Conservation (phyloP, 257 asterid species). For the Salvia miltiorrhiza region DNA sequence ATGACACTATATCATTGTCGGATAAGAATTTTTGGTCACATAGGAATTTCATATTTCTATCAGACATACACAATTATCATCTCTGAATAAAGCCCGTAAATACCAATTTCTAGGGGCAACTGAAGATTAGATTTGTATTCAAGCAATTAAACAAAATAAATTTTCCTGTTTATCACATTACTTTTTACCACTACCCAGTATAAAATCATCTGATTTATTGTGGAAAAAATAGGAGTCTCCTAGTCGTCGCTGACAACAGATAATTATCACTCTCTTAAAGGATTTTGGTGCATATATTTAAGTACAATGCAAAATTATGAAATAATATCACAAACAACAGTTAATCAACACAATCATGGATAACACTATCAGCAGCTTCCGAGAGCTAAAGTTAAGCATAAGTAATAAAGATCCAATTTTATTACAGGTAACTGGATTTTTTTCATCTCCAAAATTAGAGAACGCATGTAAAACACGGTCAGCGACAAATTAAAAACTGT, state of each 20-base stretch:
- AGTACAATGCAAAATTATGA: background rate
- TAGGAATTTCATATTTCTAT: too few species aligned
- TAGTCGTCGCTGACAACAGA: background rate
- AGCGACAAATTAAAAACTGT: background rate
- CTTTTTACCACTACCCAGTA: too few species aligned
- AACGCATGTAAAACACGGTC: background rate
- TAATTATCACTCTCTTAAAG: background rate
- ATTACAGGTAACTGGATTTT: background rate
- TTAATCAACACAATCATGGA: too few species aligned
- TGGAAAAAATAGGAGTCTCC: background rate
- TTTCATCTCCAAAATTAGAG: background rate
- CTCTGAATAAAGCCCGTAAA: background rate
- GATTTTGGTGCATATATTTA: background rate
- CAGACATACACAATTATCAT: too few species aligned
- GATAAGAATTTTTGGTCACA: too few species aligned
- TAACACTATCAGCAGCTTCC: background rate
- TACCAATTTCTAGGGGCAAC: background rate
- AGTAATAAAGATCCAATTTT: background rate
- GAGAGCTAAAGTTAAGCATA: background rate
- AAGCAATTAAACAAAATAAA: too few species aligned
- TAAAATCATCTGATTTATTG: too few species aligned
- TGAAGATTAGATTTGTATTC: background rate
- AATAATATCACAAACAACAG: background rate
- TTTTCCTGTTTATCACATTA: too few species aligned
- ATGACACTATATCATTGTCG: too few species aligned